Base-by-base conservation (phyloP, 495 filamentous ascomycete genomes). In the Hypoxylon fuscum region DNA sequence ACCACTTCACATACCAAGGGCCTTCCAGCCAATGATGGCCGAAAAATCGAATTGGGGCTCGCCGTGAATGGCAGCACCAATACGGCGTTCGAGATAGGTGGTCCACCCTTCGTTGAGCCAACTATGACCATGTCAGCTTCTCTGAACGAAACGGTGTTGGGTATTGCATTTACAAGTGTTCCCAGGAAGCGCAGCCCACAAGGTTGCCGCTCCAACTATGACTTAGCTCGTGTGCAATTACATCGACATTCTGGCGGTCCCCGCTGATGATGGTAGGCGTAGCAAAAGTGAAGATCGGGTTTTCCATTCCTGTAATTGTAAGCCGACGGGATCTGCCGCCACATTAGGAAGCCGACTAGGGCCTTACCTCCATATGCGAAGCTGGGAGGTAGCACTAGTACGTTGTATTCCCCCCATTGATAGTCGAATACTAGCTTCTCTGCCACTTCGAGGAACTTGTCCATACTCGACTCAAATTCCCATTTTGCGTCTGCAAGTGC, bases 101-200 rank as follows among this genome's bases (percentile, higher is more conserved):
- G 93, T 97, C 94, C 94, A 98, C 27, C 93, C 93, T 72, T 97
- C 93, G 64, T 97, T 97, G 51, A 98, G 74, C 93, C 93, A 98
- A 71, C 80, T 83, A 38, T 5, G 10, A 8, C 0, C 0, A 0
- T 5, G 17, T 73, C 59, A 76, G 68, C 25, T 40, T 18, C 45
- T 32, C 8, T 17, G 6, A 9, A 1, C 7, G n/a, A 27, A 55
- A 21, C 3, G 27, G 11, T 21, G 12, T 11, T 29, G 17, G 22
- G 22, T 21, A 40, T 47, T 54, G 14, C 7, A 72, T 78, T 66
- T 63, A 84, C 78, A 96, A 97, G 68, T 98, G 93, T 73, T 97
- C 92, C 95, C 95, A 98, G 27, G 87, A 92, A 51, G 88, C 87
- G 69, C 90, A 94, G 5, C 88, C 92, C 7, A 97, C 95, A 2